Percentiles rank a stretch among this genome's conserved stretches.
These are phyloP conservation scores for Mrakia frigida DNA, from an alignment of 768 basidiomycete species.

Conservation along the genomic window DNA sequence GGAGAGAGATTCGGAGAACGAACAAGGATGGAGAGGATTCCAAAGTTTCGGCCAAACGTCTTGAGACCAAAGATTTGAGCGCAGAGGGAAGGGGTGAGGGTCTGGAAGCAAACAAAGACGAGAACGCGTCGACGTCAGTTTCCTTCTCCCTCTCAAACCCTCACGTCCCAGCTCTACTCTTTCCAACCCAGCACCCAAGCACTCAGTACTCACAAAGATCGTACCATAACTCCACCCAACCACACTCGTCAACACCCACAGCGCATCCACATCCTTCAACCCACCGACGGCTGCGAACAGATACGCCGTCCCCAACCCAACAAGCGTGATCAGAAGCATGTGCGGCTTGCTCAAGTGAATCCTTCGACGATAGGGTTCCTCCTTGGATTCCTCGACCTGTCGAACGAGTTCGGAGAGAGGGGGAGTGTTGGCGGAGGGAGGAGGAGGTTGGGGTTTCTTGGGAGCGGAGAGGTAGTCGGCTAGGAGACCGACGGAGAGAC, in stretches of 20 bases:
- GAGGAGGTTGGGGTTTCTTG: background rate
- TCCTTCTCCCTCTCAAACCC: background rate
- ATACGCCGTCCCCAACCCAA: background rate
- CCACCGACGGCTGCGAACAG: constrained; percentile 15
- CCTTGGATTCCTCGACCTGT: background rate
- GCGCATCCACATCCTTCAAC: background rate
- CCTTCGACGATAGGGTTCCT: background rate
- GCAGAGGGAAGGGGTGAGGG: constrained; percentile 13
- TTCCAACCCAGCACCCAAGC: too few species aligned
- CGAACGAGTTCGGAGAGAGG: background rate
- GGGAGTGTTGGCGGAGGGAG: background rate
- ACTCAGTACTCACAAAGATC: constrained; percentile 13
- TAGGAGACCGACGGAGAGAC: constrained; percentile 4
- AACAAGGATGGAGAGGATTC: constrained; percentile 15
- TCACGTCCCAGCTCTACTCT: too few species aligned
- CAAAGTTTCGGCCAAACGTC: constrained; percentile 27
- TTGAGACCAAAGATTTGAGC: constrained; percentile 18
- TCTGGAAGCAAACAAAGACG: background rate
- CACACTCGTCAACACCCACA: constrained; percentile 20
- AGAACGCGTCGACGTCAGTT: background rate
- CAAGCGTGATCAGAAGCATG: constrained; percentile 18
- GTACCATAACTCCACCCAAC: constrained; percentile 28
- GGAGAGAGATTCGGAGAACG: background rate
- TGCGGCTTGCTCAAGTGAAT: constrained; percentile 4
- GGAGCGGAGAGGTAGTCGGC: constrained; percentile 26